Evolutionary conservation across 352 stramenopile species (phyloP), one percentile per base, ranked within the genome.

Genomic region (Globisporangium heterothallicum): DNA sequence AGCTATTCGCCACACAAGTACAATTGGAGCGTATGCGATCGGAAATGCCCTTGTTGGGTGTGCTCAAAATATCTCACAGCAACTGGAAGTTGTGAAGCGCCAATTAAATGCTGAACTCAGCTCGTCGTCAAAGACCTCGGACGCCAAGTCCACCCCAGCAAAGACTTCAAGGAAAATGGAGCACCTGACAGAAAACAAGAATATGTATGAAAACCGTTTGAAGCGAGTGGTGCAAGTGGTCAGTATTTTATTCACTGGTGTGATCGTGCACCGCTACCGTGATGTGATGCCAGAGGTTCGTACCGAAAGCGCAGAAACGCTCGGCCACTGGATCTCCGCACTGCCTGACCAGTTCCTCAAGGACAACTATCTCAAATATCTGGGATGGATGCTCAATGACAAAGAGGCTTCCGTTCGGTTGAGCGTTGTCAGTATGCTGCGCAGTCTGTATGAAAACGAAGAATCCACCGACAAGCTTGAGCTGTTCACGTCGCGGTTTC

Each of bases 341-440:
- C 54, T 97, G 18, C 90, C 93, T 0, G 85, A 96, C 30, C 70
- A 97, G 0, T 98, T 96, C 49, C 63, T 98, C 29, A 91, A 91
- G 43, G 86, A 97, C 57, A 97, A 94, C 54, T 97, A 95, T 56
- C 63, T 98, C 47, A 98, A 98, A 64, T 98, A 98, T 64, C 80
- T 98, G 47, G 94, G 91, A 5, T 98, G 94, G 94, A 87, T 98
- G 57, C 55, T 97, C 40, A 94, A 86, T 53, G 92, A 98, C 72
- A 97, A 97, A 62, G 70, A 84, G 42, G 68, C 72, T 0, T 34
- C 53, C 12, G 95, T 98, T 30, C 90, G 95, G 13, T 49, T 86
- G 16, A 73, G 82, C 4, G 86, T 94, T 18, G 58, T 98, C 5
- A 58, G 83, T 21, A 86, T 87, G n/a, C 68, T 98, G 9, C 71